Evolutionary conservation across 306 rosid species (phyloP), one percentile per base, ranked within the genome.

Genomic region (Cucumis hystrix): DNA sequence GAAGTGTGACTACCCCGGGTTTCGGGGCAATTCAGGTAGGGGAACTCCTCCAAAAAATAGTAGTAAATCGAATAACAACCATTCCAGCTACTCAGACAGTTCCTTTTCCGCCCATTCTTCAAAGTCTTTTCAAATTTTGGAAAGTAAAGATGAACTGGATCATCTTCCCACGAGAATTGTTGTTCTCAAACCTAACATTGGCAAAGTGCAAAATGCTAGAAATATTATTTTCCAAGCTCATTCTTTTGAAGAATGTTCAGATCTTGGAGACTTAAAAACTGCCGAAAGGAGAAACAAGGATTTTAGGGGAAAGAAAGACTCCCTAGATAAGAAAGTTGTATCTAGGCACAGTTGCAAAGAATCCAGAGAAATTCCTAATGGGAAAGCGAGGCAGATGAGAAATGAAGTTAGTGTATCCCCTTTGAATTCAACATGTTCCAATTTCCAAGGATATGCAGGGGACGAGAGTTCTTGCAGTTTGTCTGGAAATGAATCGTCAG

Each of bases 181-280:
- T 77, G 93, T 95, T 78, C 87, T 95, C 67, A 95, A 95, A 77
- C 97, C 99, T 35, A 95, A 95, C 79, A 39, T 89, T 67, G 99
- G 96, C 78, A 92, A 88, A 89, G 78, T 84, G 57, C 87, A 82
- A 79, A 88, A 72, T 85, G 82, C 82, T 77, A 33, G 85, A 54
- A 77, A 85, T 65, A 58, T 82, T 71, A 80, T 54, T 18, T 84
- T 89, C 55, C 78, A 92, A 74, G 86, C 96, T 23, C 83, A 89
- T 84, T 90, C 96, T 79, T 79, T 94, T 7, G 88, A 76, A 74
- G 92, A 86, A 75, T 79, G 55, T 84, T 85, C 86, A 80, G 85
- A 82, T 57, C 84, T 33, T 43, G 30, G 47, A 15, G 91, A 87
- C 63, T 72, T 87, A 78, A 75, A 79, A 12, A 83, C 71, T 79